phyloP scores from a whole-genome alignment of 1,139 yeast genomes.

The Eremothecium sinecaudum region DNA sequence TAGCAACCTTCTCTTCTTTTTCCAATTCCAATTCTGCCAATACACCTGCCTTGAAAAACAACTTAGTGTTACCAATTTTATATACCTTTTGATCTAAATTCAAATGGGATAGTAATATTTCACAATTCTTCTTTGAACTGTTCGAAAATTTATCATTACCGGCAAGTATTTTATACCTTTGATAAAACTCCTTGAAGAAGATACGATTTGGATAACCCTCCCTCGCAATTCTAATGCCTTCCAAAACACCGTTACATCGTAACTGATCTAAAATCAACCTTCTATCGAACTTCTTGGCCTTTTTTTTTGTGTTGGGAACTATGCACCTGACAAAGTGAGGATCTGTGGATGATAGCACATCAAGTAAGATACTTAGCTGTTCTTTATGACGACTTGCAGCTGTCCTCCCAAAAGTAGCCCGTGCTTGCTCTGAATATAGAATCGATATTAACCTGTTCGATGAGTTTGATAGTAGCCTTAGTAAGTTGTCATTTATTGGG shows the following conservation, averaged over 20 bases:
- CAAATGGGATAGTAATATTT: conserved; percentile 52
- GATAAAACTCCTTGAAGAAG: conserved; percentile 69
- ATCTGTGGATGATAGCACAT: conserved; percentile 67
- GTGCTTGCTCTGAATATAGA: conserved; percentile 33
- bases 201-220: conserved; percentile 95
- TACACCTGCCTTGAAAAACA: conserved; percentile 91
- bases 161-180: conserved; percentile 59
- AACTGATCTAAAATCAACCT: conserved; percentile 75
- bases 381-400: conserved; percentile 82
- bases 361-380: conserved; percentile 65
- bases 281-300: conserved; percentile 64
- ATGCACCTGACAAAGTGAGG: conserved; percentile 98
- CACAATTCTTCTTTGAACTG: conserved; percentile 55
- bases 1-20: conserved; percentile 56
- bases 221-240: conserved; percentile 93
- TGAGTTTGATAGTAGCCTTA: conserved; percentile 50
- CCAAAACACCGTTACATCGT: conserved; percentile 94
- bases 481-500: conserved; percentile 73
- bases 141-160: conserved; percentile 38
- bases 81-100: conserved; percentile 55
- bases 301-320: conserved; percentile 73
- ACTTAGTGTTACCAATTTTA: conserved; percentile 70
- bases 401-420: conserved; percentile 47
- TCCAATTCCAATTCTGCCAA: conserved; percentile 75
- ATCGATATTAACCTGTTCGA: conserved; percentile 42